Evolutionary conservation across 495 filamentous ascomycete species (phyloP), one percentile per base, ranked within the genome.

Genomic region (Achaetomiella virescens): DNA sequence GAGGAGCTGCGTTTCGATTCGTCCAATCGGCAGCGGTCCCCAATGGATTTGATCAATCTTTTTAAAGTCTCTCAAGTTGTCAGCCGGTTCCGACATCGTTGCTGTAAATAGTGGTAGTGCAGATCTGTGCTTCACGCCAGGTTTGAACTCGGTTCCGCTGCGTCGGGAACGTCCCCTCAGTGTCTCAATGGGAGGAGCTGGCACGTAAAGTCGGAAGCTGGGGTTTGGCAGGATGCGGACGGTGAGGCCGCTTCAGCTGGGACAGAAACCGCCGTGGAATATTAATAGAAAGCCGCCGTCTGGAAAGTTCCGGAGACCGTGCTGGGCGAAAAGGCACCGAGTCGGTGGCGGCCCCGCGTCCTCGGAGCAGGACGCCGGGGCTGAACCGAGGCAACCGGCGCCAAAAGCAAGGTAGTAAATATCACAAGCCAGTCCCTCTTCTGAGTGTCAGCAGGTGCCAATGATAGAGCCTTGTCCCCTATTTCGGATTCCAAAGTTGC

Each of bases 331-430:
- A 46, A 31, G 38, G 24, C 31, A 29, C 48, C 46, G 46, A 40
- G 57, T n/a, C 25, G 20, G 40, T 27, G 18, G 29, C 36, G 40
- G 52, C 33, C 42, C 58, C 58, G 48, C 42, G 17, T 42, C 41
- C 48, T 41, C 58, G 52, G 58, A 31, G 40, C 42, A 43, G 22
- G 52, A 15, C 40, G 33, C 20, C 56, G 40, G 57, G 53, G 52
- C 41, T 55, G 36, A 33, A 42, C 58, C 40, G 41, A 48, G 52
- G 18, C 24, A 24, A 33, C n/a, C 35, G 27, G 25, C 33, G 31
- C 31, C 33, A 31, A 2, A 27, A 4, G 6, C 27, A 2, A 22
- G n/a, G n/a, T 43, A 31, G n/a, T 35, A 15, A 14, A 33, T n/a
- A 31, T 15, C 14, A 22, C 24, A 44, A 40, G 33, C 29, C 36